Evolutionary conservation across 345 rosid genomes (phyloP), one percentile per base, ranked within the genome.

Genomic region (Acer saccharum): DNA sequence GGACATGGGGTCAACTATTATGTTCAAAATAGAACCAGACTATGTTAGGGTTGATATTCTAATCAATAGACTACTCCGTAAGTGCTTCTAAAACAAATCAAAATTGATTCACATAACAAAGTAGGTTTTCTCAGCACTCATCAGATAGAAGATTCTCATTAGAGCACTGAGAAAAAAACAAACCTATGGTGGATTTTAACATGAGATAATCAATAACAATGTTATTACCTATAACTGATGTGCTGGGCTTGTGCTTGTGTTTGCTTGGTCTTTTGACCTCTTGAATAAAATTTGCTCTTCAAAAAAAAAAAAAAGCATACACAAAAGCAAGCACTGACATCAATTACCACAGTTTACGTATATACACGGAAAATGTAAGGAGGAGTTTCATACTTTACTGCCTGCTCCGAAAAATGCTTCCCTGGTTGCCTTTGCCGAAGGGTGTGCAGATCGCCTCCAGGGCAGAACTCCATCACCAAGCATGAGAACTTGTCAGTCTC

Each of bases 361-460:
- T 63, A n/a, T 25, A 68, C 11, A 61, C 1, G 65, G 27, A 54
- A 75, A 72, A 66, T 69, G 44, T 68, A 78, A 76, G 79, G 63
- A 39, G 10, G 55, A 50, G 16, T 64, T 68, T 64, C 88, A 72
- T 90, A 88, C 98, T 90, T 93, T 17, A 91, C 95, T 61, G 95
- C 97, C 73, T 87, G 97, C 79, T 93, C 95, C 3, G 93, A 80
- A 76, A 93, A 91, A 79, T 89, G 92, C 78, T 93, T 93, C 77
- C 95, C 97, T 0, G 95, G 90, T 66, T 93, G 95, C 81, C 88
- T 88, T 85, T 91, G 97, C 20, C 97, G 81, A 46, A 92, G 92
- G 0, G 90, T 90, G 81, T 92, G 97, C 91, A 92, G 81, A 68
- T 93, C 97, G 44, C 97, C 94, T n/a, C 97, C 97, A 52, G 97